Evolutionary conservation across 768 basidiomycete species (phyloP).

Genomic region (Xerocomellus chrysenteron): DNA sequence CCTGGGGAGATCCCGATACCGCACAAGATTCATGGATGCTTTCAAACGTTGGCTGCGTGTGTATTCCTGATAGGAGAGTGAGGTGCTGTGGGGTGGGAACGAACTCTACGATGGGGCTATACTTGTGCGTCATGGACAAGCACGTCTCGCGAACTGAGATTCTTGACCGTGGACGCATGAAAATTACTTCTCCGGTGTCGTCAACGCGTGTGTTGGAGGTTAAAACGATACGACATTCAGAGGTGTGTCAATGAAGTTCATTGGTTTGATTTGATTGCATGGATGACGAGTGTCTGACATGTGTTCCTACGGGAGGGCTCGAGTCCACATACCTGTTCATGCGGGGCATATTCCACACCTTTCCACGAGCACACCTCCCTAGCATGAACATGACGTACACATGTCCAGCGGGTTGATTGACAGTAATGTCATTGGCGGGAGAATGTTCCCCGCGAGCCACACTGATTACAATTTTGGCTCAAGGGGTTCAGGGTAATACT

Average conservation of each 20-base stretch:
- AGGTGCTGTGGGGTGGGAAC: constrained; percentile 27
- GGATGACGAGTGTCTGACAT: not conserved
- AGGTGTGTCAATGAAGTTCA: constrained; percentile 8
- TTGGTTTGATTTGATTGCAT: not conserved
- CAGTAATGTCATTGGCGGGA: not conserved
- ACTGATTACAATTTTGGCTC: not conserved
- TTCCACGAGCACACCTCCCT: constrained; percentile 13
- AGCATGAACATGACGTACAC: not conserved
- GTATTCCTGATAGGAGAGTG: constrained; percentile 20
- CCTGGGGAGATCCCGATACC: constrained; percentile 21
- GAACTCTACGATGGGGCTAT: constrained; percentile 6
- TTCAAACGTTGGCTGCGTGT: constrained; percentile 10
- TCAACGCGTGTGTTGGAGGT: constrained; percentile 1
- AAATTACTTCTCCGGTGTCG: constrained; percentile 8
- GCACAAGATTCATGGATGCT: constrained; percentile 38
- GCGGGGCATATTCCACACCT: not conserved
- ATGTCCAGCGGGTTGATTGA: not conserved
- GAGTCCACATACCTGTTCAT: not conserved
- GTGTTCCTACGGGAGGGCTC: not conserved
- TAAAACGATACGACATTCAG: constrained; percentile 2
- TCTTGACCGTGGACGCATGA: not conserved
- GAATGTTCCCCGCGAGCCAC: not conserved
- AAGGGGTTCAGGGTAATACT: not conserved
- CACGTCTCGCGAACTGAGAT: not conserved
- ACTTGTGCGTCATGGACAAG: constrained; percentile 6